These are phyloP conservation scores for Aphanomyces cochlioides DNA, from an alignment of 352 stramenopile species.

Conservation along the genomic window DNA sequence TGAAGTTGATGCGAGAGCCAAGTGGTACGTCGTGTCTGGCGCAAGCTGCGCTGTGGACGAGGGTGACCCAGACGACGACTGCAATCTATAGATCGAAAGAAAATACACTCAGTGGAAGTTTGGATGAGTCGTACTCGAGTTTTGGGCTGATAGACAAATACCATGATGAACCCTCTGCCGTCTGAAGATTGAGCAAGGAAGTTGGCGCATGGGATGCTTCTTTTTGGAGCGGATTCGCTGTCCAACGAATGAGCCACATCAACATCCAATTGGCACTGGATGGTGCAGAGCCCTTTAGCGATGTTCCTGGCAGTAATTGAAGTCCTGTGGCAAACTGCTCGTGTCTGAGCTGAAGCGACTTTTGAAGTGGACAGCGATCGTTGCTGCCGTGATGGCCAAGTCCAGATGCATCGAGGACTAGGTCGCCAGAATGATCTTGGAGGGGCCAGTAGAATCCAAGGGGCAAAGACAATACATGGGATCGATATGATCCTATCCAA, in stretches of 20 bases:
- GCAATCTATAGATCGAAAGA: too few species aligned
- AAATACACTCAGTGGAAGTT: too few species aligned
- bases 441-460: constrained; percentile 20
- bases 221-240: too few species aligned
- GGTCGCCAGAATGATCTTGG: neutral
- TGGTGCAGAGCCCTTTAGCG: too few species aligned
- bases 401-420: constrained; percentile 20
- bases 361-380: neutral
- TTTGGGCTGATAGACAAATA: too few species aligned
- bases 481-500: neutral
- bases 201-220: neutral
- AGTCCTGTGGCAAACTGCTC: neutral
- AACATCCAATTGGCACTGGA: too few species aligned
- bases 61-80: neutral
- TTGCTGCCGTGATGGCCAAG: neutral
- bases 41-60: neutral
- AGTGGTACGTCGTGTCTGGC: constrained; percentile 19
- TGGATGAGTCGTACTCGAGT: too few species aligned
- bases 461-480: neutral
- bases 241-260: too few species aligned
- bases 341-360: constrained; percentile 11
- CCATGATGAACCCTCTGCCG: neutral
- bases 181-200: neutral
- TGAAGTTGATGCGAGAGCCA: neutral
- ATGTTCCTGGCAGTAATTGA: too few species aligned